Base-by-base conservation (phyloP, 1,284 basidiomycete genomes). In the Pseudozyma hubeiensis region DNA sequence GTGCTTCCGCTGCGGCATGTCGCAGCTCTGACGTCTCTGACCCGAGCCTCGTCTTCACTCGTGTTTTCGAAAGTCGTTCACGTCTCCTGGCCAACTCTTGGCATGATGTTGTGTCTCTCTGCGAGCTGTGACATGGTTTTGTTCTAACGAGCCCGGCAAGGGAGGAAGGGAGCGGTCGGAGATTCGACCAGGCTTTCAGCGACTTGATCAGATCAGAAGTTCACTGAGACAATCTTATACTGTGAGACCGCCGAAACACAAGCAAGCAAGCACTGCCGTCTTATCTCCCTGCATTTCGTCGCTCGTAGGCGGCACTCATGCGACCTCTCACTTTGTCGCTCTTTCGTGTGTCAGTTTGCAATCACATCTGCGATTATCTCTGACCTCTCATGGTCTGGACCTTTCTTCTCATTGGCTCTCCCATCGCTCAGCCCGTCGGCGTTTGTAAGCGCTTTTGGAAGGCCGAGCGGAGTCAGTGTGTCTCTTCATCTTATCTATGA, bases 401-500 rank as follows among this genome's bases (percentile, higher is more conserved):
- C 53, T 17, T 48, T n/a, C 46, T 35, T 37, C 10, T n/a, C 19
- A 17, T 29, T 24, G 37, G 40, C 43, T 48, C 33, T 55, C 44
- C 45, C 53, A 41, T 48, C 45, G 19, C 13, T 39, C 34, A 31
- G n/a, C 45, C 45, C 35, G 53, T 55, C 53, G 53, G 53, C 35
- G 53, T 48, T 47, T 55, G 35, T 41, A 7, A 31, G 35, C 35
- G 13, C 10, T 8, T 30, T 30, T 34, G 53, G 33, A 41, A 47
- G 44, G 35, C 53, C 37, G 44, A 46, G 24, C 5, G 24, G 30
- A 17, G 19, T 39, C 35, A 45, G 14, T 31, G 31, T 43, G 16
- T 24, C 43, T n/a, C 40, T 41, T 41, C 43, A 55, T 55, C 53
- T 55, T 55, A 55, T 47, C 45, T 55, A 34, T 31, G 30, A 29